Evolutionary conservation across 352 stramenopile species (phyloP), one percentile per base, ranked within the genome.

Genomic region (Elongisporangium prolatum): DNA sequence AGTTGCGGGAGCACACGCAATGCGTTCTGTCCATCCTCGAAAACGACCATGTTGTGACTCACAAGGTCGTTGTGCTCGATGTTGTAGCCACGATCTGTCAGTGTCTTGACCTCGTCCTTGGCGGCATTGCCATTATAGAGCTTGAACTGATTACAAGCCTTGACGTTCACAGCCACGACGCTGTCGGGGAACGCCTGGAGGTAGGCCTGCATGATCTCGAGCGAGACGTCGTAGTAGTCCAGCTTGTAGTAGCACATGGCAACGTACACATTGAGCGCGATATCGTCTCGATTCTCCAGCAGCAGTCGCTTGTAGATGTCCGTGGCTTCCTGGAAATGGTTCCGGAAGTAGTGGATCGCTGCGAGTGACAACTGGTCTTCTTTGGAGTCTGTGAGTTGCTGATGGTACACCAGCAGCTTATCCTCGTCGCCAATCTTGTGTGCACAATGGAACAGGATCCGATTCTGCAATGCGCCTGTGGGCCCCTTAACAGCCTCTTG

Each of bases 191-290:
- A 93, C 1, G 77, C 77, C 51, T 98, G 88, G 58, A 98, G 71
- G 66, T 98, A 99, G 14, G 97, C 91, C 49, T 96, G 87, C 59
- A 99, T 91, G 65, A 98, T 98, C 75, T 99, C 96, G 14, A 99
- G 69, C 48, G 86, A 97, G 21, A 98, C 95, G 60, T 99, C 96
- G 78, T 98, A 98, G 75, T 98, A 98, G 71, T 98, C 89, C 25
- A 98, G 88, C 63, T 98, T 98, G 91, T 98, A 99, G 72, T 98
- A 98, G 65, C 93, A 98, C 92, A 98, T 98, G 54, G 96, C 96
- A n/a, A 98, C 90, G 66, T 98, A 99, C 40, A 99, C 94, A 68
- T 99, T 98, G 8, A 99, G 80, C 25, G 96, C 96, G 16, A 98
- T 85, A 60, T 98, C 89, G 52, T 98, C 95, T n/a, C 90, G 80